phyloP scores from a whole-genome alignment of 192 early-diverging fungal species.

The Linnemannia elongata region DNA sequence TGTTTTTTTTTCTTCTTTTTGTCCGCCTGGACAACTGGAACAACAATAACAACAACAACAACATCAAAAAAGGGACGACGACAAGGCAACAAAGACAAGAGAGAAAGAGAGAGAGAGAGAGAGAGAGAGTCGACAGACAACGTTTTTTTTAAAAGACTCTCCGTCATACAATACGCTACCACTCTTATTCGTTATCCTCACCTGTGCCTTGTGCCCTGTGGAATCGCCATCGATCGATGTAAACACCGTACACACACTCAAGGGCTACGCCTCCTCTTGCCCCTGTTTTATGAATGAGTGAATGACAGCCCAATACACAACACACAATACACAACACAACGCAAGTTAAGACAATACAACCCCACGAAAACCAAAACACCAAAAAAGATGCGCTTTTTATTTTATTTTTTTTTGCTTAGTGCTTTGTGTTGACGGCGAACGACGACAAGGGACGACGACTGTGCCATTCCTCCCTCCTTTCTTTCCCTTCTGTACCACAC shows the following conservation, averaged over 20 bases:
- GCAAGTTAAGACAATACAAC: neutral
- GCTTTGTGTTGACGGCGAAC: too few species aligned
- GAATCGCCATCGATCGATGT: too few species aligned
- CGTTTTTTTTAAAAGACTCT: neutral
- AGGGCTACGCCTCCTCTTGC: neutral
- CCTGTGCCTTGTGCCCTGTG: too few species aligned
- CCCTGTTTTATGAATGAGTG: too few species aligned
- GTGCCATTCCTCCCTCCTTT: neutral
- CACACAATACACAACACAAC: too few species aligned
- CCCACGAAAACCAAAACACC: conserved; percentile 7
- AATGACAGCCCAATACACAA: too few species aligned
- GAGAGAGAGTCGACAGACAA: neutral
- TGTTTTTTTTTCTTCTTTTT: neutral
- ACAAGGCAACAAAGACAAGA: neutral
- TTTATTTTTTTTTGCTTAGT: too few species aligned
- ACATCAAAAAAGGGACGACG: too few species aligned
- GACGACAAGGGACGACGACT: neutral
- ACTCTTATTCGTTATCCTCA: too few species aligned
- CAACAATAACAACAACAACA: too few species aligned
- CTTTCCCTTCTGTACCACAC: neutral
- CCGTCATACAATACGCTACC: too few species aligned
- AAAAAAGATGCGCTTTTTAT: neutral
- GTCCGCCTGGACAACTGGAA: neutral
- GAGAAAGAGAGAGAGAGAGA: too few species aligned
- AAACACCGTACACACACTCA: neutral